Evolutionary conservation across 345 rosid species (phyloP).

Genomic region (Turritis glabra): DNA sequence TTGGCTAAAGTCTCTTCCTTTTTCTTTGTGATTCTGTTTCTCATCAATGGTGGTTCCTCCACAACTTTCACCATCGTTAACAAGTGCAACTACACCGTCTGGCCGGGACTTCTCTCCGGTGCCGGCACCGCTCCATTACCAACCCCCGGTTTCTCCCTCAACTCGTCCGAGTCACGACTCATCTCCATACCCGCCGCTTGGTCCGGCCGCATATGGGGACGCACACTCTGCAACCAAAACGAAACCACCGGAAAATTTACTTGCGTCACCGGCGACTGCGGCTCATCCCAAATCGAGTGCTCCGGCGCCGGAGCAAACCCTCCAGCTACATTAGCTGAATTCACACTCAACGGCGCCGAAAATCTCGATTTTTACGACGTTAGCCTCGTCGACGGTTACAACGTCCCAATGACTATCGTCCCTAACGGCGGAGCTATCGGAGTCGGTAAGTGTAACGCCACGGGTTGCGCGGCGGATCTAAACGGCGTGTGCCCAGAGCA

Average conservation of each 20-base stretch:
- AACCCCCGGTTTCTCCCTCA: constrained; percentile 56
- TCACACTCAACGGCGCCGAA: constrained; percentile 46
- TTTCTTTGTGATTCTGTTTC: not conserved
- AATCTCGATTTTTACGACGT: constrained; percentile 63
- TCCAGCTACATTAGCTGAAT: constrained; percentile 60
- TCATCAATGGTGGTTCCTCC: constrained; percentile 21
- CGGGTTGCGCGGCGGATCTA: constrained; percentile 54
- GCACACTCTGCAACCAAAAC: constrained; percentile 53
- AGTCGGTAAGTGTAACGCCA: constrained; percentile 44
- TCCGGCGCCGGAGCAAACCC: constrained; percentile 51
- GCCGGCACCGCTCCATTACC: constrained; percentile 51
- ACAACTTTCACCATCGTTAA: constrained; percentile 50
- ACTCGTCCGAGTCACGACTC: constrained; percentile 40
- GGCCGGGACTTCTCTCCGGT: constrained; percentile 64
- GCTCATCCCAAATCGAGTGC: constrained; percentile 49
- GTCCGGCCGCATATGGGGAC: constrained; percentile 70
- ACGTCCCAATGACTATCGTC: constrained; percentile 51
- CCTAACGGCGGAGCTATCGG: constrained; percentile 43
- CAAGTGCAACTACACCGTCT: constrained; percentile 54
- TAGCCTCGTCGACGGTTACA: constrained; percentile 72
- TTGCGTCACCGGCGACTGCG: constrained; percentile 65
- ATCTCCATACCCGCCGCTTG: constrained; percentile 47
- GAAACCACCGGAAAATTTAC: constrained; percentile 47
- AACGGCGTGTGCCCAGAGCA: constrained; percentile 49
- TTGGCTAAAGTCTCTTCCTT: constrained; percentile 14